A percentile compares a stretch with the other conserved stretches of the same genome.
These are phyloP conservation scores for Cutaneotrichosporon sp. DNA, from an alignment of 1,284 basidiomycete species.

Conservation along the genomic window DNA sequence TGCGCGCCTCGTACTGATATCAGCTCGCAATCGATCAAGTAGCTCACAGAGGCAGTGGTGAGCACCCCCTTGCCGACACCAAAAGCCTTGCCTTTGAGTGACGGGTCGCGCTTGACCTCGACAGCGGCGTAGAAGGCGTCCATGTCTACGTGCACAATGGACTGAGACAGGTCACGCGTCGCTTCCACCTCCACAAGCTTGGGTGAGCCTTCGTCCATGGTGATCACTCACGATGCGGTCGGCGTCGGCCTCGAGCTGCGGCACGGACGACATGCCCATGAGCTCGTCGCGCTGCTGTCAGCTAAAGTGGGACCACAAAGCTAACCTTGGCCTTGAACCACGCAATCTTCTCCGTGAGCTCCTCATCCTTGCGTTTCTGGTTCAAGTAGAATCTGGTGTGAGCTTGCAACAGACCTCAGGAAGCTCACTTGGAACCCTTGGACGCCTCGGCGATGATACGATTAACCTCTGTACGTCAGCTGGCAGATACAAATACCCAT, in stretches of 20 bases:
- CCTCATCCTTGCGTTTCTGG: constrained; percentile 45
- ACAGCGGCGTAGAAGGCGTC: constrained; percentile 48
- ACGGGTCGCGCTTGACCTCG: constrained; percentile 68
- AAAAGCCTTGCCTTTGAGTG: constrained; percentile 75
- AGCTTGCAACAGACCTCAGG: background rate
- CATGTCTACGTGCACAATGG: constrained; percentile 54
- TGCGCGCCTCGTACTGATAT: constrained; percentile 77
- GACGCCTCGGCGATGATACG: constrained; percentile 47
- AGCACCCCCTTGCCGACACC: constrained; percentile 73
- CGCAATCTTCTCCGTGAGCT: constrained; percentile 44
- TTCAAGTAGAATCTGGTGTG: constrained; percentile 40
- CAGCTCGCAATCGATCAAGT: background rate
- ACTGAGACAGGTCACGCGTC: constrained; percentile 70
- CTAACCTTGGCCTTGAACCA: constrained; percentile 42
- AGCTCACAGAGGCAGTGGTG: constrained; percentile 60
- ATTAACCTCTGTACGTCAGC: constrained; percentile 39
- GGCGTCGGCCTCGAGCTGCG: constrained; percentile 36
- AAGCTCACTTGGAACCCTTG: constrained; percentile 44
- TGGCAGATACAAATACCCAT: too few species aligned
- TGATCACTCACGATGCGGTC: constrained; percentile 37
- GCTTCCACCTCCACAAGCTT: constrained; percentile 72
- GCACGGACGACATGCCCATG: constrained; percentile 27
- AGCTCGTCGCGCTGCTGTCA: constrained; percentile 39
- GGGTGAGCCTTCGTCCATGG: background rate
- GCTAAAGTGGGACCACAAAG: background rate